Evolutionary conservation across 2,329 filamentous ascomycete genomes (phyloP).

Genomic region (Nemania diffusa): DNA sequence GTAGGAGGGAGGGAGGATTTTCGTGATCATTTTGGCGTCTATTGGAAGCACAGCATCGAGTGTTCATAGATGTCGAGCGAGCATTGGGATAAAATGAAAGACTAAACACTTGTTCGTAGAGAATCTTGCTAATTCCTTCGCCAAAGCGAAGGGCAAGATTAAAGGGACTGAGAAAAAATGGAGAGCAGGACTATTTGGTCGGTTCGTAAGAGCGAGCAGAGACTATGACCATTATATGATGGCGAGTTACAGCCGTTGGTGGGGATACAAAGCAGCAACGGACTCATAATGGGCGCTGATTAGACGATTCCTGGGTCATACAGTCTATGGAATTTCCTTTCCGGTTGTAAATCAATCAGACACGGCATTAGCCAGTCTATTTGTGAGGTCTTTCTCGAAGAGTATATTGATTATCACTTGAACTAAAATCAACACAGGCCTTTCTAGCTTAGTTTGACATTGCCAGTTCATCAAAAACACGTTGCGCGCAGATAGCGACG

Average conservation of each 20-base stretch:
- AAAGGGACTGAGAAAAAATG: constrained; percentile 7
- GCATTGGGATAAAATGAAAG: constrained; percentile 2
- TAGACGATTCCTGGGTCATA: neutral
- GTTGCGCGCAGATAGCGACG: neutral
- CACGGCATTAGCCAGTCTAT: neutral
- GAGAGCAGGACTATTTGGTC: neutral
- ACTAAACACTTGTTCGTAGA: neutral
- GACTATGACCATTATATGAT: constrained; percentile 1
- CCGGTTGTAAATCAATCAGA: neutral
- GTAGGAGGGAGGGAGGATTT: too few relatives aligned
- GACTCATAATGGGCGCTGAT: neutral
- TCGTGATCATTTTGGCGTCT: neutral
- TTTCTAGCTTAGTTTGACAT: neutral
- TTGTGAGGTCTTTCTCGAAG: neutral
- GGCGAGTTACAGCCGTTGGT: constrained; percentile 5
- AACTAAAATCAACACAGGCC: neutral
- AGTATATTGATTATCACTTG: neutral
- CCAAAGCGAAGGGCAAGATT: neutral
- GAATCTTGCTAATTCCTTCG: neutral
- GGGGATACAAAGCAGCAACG: constrained; percentile 8
- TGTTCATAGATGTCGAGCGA: neutral
- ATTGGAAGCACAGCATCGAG: neutral
- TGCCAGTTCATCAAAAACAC: neutral
- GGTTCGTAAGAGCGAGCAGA: constrained; percentile 2
- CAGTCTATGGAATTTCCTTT: constrained; percentile 1